Evolutionary conservation across 2,329 filamentous ascomycete species (phyloP).

Genomic region (Aspergillus sp.): DNA sequence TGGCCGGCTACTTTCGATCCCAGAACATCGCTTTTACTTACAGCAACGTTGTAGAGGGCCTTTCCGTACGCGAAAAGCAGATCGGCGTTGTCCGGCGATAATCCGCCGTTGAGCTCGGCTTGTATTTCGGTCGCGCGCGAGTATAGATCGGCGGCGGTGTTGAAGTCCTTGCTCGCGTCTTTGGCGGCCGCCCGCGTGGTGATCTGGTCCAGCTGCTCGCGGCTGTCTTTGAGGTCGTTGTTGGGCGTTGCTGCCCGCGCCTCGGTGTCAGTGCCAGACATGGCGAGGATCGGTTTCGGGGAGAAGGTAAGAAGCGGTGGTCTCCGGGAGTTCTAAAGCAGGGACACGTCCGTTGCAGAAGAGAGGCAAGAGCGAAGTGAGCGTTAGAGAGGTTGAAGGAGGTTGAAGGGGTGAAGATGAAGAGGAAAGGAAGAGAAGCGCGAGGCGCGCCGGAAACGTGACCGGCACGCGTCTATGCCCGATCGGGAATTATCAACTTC

Average conservation of each 20-base stretch:
- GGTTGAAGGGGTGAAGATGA: too few relatives aligned
- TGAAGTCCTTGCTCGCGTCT: conserved; percentile 82
- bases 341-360: too few relatives aligned
- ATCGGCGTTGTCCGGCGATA: conserved; percentile 82
- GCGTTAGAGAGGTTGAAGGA: too few relatives aligned
- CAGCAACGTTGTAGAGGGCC: conserved; percentile 85
- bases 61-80: conserved; percentile 91
- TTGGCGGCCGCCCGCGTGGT: conserved; percentile 71
- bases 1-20: conserved; percentile 64
- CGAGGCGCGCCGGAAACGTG: not conserved
- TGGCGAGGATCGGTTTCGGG: too few relatives aligned
- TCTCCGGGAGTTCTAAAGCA: too few relatives aligned
- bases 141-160: conserved; percentile 76
- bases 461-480: not conserved
- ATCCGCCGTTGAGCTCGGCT: conserved; percentile 83
- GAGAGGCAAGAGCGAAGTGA: too few relatives aligned
- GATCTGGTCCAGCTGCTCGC: conserved; percentile 65
- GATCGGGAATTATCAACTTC: too few relatives aligned
- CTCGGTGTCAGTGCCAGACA: conserved; percentile 16
- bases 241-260: conserved; percentile 10
- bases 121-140: conserved; percentile 84
- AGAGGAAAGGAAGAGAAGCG: not conserved
- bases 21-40: conserved; percentile 88
- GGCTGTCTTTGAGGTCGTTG: conserved; percentile 27
- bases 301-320: too few relatives aligned